Conservation (phyloP, 148 eudicot species). For the Cornus kousa region DNA sequence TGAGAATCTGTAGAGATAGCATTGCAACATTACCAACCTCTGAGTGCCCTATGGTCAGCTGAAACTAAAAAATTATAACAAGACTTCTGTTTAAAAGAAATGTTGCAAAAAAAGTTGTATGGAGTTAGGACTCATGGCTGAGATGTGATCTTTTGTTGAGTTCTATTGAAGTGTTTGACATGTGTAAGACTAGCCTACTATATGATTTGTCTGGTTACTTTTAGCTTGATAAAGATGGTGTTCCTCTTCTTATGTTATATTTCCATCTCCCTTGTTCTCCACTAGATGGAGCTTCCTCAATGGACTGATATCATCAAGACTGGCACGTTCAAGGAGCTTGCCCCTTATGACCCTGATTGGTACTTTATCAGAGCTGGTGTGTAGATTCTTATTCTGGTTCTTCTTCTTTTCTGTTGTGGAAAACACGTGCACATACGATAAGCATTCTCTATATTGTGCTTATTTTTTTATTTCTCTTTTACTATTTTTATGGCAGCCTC, state of each 20-base stretch:
- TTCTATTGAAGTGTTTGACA: too few relatives aligned
- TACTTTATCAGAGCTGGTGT: constrained; percentile 65
- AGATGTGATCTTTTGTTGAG: too few relatives aligned
- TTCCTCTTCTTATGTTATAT: background rate
- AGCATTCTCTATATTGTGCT: background rate
- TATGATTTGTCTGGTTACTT: background rate
- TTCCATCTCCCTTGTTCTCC: background rate
- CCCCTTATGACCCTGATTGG: constrained; percentile 69
- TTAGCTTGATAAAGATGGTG: background rate
- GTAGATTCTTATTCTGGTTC: background rate
- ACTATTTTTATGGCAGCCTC: constrained; percentile 45
- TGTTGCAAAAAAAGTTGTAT: too few relatives aligned
- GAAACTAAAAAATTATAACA: too few relatives aligned
- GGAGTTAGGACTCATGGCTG: background rate
- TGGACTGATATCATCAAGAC: constrained; percentile 75
- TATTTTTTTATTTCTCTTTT: background rate
- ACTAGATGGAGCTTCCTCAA: constrained; percentile 61
- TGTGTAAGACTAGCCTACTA: background rate
- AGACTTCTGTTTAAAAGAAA: too few relatives aligned
- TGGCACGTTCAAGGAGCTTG: constrained; percentile 57
- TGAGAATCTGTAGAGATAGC: too few relatives aligned
- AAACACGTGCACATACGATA: background rate
- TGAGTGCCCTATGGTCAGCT: too few relatives aligned
- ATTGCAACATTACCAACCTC: too few relatives aligned
- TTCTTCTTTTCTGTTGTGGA: background rate